These are phyloP conservation scores for Gloeopeniophorella convolvens DNA, from an alignment of 768 basidiomycete species.

Conservation along the genomic window DNA sequence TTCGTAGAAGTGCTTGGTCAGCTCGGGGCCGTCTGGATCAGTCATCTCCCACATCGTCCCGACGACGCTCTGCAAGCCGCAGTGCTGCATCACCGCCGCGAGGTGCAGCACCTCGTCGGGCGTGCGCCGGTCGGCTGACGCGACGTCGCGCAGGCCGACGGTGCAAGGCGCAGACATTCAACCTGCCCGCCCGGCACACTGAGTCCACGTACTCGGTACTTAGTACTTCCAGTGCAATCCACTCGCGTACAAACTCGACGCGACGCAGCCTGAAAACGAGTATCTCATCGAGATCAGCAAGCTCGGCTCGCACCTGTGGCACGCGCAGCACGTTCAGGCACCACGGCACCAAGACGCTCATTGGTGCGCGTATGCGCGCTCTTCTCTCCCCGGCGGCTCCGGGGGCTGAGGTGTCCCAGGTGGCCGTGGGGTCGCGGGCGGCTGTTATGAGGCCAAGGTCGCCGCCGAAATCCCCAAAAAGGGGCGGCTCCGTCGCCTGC, in stretches of 20 bases:
- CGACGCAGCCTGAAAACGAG: slow-evolving; percentile 87
- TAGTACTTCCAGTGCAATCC: slow-evolving; percentile 95
- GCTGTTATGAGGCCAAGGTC: slow-evolving; percentile 89
- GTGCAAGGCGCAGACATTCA: slow-evolving; percentile 87
- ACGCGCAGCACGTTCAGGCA: slow-evolving; percentile 91
- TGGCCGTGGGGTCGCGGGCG: slow-evolving; percentile 88
- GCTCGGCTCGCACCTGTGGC: slow-evolving; percentile 81
- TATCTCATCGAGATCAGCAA: slow-evolving; percentile 84
- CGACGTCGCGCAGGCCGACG: slow-evolving; percentile 72
- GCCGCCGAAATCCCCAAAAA: slow-evolving; percentile 70
- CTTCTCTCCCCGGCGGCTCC: too few species aligned
- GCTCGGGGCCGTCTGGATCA: too few species aligned
- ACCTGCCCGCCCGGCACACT: slow-evolving; percentile 76
- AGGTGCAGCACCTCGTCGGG: too few species aligned
- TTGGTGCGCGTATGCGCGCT: slow-evolving; percentile 66
- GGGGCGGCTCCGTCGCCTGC: slow-evolving; percentile 63
- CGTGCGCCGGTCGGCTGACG: too few species aligned
- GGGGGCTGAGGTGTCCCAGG: slow-evolving; percentile 57
- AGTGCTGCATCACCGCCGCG: too few species aligned
- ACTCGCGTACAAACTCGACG: slow-evolving; percentile 84
- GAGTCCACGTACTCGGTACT: slow-evolving; percentile 89
- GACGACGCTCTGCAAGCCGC: too few species aligned
- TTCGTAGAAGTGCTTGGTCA: too few species aligned
- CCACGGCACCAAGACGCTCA: slow-evolving; percentile 86
- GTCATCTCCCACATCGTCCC: too few species aligned